Base-by-base conservation (phyloP, 2,329 filamentous ascomycete species). In the Colletotrichum sp. region DNA sequence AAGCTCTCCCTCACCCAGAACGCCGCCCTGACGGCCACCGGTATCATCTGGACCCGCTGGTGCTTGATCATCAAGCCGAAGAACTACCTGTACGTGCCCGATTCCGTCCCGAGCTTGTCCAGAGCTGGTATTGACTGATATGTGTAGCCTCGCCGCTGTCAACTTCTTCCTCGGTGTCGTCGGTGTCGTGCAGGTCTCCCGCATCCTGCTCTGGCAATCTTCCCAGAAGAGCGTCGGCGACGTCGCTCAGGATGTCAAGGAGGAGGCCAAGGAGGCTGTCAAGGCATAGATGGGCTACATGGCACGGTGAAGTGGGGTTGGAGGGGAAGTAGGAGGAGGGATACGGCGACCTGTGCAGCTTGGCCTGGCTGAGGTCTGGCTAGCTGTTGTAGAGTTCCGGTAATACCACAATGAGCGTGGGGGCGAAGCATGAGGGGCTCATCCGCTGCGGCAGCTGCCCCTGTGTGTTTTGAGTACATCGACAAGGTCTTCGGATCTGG, bases 21-120 rank as follows among this genome's bases (percentile, higher is more conserved):
- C 88, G 89, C 90, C 67, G 96, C 97, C 75, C 91, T 99, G 80
- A 97, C 95, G 83, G 93, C 93, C 81, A 99, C 97, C 12, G 97
- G 97, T 79, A 87, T 94, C 79, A 99, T 99, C 90, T 99, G 97
- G 97, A 99, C 97, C 61, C 92, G 97, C 80, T 99, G 97, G 97
- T 99, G 97, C 90, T 90, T 99, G 84, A 94, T 99, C 85, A 99
- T 99, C 87, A 96, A 93, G 86, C 97, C 97, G 74, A 93, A 93
- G 87, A 99, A 99, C 90, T 88, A 96, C 82, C 94, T 98, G 93
- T 95, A 88, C 64, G 93, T 87, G 24, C 26, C 57, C 26, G n/a
- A 2, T 14, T 13, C 21, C 6, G 1, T 4, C 24, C 59, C 12
- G 12, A 21, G 32, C 21, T n/a, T 9, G 14, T 7, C 10, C 6